A percentile compares a stretch with the other conserved stretches of the same genome.
Evolutionary conservation across 2,329 filamentous ascomycete species (phyloP).

Genomic region (Alternaria dauci): DNA sequence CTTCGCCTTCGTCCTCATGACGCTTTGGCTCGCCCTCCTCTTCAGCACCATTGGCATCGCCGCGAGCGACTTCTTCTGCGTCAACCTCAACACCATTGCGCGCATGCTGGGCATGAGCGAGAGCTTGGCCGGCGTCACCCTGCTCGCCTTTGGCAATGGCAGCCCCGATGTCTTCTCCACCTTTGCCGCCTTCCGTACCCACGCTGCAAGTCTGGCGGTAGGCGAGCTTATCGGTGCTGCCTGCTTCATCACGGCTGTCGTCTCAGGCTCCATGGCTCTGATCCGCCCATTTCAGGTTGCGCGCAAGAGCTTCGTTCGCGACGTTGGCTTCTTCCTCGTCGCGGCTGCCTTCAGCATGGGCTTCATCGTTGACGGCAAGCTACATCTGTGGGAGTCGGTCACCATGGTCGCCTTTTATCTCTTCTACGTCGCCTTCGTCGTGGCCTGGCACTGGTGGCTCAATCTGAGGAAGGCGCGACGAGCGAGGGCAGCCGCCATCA

Average conservation of each 20-base stretch:
- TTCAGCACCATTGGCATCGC: constrained; percentile 98
- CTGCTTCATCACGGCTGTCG: constrained; percentile 94
- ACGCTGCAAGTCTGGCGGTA: constrained; percentile 95
- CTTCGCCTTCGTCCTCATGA: constrained; percentile 79
- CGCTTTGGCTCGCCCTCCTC: constrained; percentile 84
- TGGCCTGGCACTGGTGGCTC: constrained; percentile 90
- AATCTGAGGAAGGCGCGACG: constrained; percentile 68
- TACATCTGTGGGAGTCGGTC: constrained; percentile 88
- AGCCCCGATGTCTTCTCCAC: constrained; percentile 98
- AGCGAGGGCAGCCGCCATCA: constrained; percentile 73
- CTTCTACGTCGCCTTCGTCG: constrained; percentile 88
- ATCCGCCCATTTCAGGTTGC: constrained; percentile 95
- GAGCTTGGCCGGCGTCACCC: constrained; percentile 94
- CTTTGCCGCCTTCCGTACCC: constrained; percentile 95
- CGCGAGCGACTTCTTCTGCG: constrained; percentile 97
- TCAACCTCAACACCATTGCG: constrained; percentile 94
- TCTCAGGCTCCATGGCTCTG: constrained; percentile 95
- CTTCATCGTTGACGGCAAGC: constrained; percentile 82
- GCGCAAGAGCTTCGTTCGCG: constrained; percentile 86
- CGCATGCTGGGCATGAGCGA: constrained; percentile 91
- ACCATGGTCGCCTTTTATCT: constrained; percentile 91
- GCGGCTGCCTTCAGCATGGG: constrained; percentile 87
- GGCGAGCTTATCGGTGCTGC: constrained; percentile 95
- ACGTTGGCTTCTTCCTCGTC: constrained; percentile 90
- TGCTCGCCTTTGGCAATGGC: constrained; percentile 95